Evolutionary conservation across 1,284 basidiomycete species (phyloP), one percentile per base, ranked within the genome.

Genomic region (Ceraceosorus guamensis): DNA sequence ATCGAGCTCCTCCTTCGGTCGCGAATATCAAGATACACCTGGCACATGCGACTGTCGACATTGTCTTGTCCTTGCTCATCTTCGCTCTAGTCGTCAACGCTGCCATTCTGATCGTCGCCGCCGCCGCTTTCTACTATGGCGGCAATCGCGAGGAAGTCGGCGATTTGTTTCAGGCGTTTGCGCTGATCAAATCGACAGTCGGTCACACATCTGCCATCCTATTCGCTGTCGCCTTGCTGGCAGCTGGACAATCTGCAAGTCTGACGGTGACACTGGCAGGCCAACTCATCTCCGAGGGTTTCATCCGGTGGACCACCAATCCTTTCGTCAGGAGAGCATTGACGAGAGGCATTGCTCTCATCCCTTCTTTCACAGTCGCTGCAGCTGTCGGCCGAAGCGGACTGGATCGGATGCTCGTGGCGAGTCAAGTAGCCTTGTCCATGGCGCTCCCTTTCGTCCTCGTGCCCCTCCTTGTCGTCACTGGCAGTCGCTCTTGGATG

Each of bases 261-360:
- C 84, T 97, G 60, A 89, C 95, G 1, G 91, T 89, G 6, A 97
- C 91, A 0, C 82, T 97, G 10, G 88, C 91, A 0, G 93, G 92
- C 0, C 82, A 97, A 77, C 86, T 91, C 46, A 87, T 97, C 35
- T 87, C 86, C 0, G 93, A 97, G 78, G 93, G 93, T 0, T 95
- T 96, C 77, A 82, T 98, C 60, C 83, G 85, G 56, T 97, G 92
- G 92, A 83, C 83, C 52, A 82, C 90, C 49, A 87, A 88, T 55
- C 88, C 91, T 10, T 81, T 89, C 47, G 70, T 88, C 45, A 84
- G 92, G 7, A 84, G 92, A 6, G 77, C 93, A 4, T 67, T 91
- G 51, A 98, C 93, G 0, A 85, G 93, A 5, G 77, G 86, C 6
- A 81, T 97, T 24, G 86, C 88, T 4, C 83, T 97, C 37, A 80